phyloP scores from a whole-genome alignment of 2,329 filamentous ascomycete genomes.

The Exophiala aquamarina region DNA sequence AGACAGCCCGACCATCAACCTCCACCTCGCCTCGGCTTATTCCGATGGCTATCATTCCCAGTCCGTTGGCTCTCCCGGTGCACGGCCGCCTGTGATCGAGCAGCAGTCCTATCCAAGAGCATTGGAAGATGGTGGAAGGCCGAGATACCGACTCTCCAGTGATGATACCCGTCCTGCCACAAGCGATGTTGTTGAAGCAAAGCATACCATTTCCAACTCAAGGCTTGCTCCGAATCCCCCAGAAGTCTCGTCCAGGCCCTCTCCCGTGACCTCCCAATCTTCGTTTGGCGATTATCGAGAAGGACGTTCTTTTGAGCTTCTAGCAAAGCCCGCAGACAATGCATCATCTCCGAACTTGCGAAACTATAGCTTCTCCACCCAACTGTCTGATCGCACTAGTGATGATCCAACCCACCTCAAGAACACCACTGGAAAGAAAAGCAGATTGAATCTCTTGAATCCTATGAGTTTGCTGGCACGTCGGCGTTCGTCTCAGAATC shows the following conservation, averaged over 20 bases:
- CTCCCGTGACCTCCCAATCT: conserved; percentile 6
- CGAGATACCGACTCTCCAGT: conserved; percentile 15
- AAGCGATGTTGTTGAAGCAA: conserved; percentile 18
- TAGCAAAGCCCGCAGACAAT: conserved; percentile 11
- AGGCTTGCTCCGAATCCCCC: not conserved
- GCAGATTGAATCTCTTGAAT: conserved; percentile 56
- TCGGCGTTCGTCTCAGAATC: conserved; percentile 54
- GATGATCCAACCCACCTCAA: conserved; percentile 25
- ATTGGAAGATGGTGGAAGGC: conserved; percentile 21
- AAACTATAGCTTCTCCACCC: conserved; percentile 18
- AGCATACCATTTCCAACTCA: conserved; percentile 1
- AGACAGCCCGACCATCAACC: conserved; percentile 23
- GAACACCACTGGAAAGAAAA: conserved; percentile 45
- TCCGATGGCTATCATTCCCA: conserved; percentile 12
- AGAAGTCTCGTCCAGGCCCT: conserved; percentile 4
- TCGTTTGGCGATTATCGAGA: conserved; percentile 5
- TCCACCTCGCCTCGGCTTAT: conserved; percentile 16
- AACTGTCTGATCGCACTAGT: conserved; percentile 5
- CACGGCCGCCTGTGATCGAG: conserved; percentile 4
- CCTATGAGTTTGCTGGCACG: conserved; percentile 61
- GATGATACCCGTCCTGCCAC: conserved; percentile 23
- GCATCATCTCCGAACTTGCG: conserved; percentile 18
- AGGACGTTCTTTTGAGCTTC: conserved; percentile 12
- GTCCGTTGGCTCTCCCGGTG: conserved; percentile 8
- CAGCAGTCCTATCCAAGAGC: conserved; percentile 11